Percentiles rank a stretch among this genome's conserved stretches.
Conservation (phyloP, 208 protist genomes). For the Tetramitus jugosus region DNA sequence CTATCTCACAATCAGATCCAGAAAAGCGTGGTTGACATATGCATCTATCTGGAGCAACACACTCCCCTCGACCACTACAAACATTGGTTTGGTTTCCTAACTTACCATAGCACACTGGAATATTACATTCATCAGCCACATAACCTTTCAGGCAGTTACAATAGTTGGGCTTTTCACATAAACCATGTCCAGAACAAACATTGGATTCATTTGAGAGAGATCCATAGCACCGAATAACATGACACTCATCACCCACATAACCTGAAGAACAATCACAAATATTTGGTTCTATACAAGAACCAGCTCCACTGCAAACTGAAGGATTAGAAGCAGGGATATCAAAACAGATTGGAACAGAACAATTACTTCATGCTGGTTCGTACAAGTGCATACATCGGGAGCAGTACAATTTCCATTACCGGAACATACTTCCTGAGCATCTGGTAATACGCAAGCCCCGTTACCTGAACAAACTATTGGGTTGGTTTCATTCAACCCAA, state of each 20-base stretch:
- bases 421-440: background rate
- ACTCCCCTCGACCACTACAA: background rate
- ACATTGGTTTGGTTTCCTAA: too few relatives aligned
- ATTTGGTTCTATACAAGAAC: background rate
- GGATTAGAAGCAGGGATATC: too few relatives aligned
- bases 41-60: background rate
- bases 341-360: too few relatives aligned
- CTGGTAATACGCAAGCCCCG: background rate
- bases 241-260: background rate
- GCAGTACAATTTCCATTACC: background rate
- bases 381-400: background rate
- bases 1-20: background rate
- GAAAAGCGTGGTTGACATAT: background rate
- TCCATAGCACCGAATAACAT: background rate
- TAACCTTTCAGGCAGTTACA: background rate
- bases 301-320: background rate
- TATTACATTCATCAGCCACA: background rate
- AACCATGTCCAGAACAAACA: background rate
- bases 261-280: background rate
- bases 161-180: background rate
- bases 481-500: background rate
- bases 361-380: background rate
- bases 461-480: background rate
- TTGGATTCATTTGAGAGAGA: background rate
- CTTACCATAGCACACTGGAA: background rate